Conservation (phyloP, 495 filamentous ascomycete species). For the Talaromyces adpressus region DNA sequence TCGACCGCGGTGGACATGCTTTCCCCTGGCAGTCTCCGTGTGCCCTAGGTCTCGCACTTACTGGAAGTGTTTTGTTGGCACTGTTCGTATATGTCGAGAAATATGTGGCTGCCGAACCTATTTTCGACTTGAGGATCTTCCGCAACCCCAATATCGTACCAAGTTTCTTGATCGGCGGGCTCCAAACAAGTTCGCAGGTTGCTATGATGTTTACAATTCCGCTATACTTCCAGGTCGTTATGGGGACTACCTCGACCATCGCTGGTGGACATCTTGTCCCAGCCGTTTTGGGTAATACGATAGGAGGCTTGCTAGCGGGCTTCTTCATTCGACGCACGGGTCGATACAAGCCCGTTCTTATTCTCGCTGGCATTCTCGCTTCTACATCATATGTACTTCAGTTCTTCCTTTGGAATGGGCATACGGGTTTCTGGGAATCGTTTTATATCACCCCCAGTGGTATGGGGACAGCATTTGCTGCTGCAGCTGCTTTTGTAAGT, state of each 20-base stretch:
- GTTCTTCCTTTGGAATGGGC: constrained; percentile 54
- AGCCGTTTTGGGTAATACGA: constrained; percentile 56
- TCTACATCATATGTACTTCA: constrained; percentile 47
- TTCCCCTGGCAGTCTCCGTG: constrained; percentile 8
- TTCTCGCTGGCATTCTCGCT: constrained; percentile 43
- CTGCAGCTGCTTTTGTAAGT: constrained; percentile 47
- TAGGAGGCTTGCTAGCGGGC: constrained; percentile 55
- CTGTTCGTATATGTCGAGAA: constrained; percentile 44
- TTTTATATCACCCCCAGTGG: constrained; percentile 56
- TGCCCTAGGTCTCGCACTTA: background rate
- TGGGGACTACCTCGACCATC: constrained; percentile 42
- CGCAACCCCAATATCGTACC: constrained; percentile 44
- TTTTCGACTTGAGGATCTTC: constrained; percentile 54
- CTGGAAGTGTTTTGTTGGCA: background rate
- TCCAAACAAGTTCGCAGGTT: constrained; percentile 53
- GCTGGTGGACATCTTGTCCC: constrained; percentile 59
- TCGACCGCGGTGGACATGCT: constrained; percentile 41
- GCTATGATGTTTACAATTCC: constrained; percentile 47
- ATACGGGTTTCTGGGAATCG: constrained; percentile 53
- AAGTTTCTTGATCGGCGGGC: constrained; percentile 44
- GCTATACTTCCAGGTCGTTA: constrained; percentile 63
- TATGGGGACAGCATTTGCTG: constrained; percentile 48
- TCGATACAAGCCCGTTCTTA: constrained; percentile 47
- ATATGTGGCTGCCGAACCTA: constrained; percentile 48
- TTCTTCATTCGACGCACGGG: constrained; percentile 52